A percentile compares a stretch with the other conserved stretches of the same genome.
phyloP scores from a whole-genome alignment of 352 stramenopile genomes.

The Phytophthora capsici region DNA sequence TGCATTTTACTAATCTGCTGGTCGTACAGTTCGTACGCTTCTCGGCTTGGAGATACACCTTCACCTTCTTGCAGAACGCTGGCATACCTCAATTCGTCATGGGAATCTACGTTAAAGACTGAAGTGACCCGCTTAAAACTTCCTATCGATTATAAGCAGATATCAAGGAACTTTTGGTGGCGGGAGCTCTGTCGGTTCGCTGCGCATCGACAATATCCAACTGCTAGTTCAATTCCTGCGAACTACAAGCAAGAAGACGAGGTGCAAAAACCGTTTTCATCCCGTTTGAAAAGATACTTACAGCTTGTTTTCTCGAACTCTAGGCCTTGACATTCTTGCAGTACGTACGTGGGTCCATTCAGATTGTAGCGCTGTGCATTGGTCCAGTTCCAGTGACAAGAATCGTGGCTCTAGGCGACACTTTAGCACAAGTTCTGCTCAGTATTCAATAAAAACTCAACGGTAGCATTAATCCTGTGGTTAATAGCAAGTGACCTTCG shows the following conservation, averaged over 20 bases:
- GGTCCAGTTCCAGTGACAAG: slow-evolving; percentile 27
- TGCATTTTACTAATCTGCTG: neutral
- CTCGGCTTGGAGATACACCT: slow-evolving; percentile 28
- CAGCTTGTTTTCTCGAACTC: neutral
- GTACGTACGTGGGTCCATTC: slow-evolving; percentile 35
- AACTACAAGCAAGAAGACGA: slow-evolving; percentile 58
- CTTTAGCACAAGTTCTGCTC: slow-evolving; percentile 25
- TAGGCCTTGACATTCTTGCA: slow-evolving; percentile 45
- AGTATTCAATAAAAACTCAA: slow-evolving; percentile 29
- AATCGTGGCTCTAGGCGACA: slow-evolving; percentile 30
- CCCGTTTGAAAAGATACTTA: neutral
- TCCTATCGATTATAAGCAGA: slow-evolving; percentile 2
- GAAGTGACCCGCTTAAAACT: slow-evolving; percentile 16
- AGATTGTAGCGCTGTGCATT: slow-evolving; percentile 41
- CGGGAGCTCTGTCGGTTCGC: slow-evolving; percentile 40
- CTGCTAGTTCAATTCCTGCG: neutral
- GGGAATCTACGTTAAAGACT: slow-evolving; percentile 15
- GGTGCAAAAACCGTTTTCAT: slow-evolving; percentile 12
- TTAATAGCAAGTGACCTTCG: slow-evolving; percentile 14
- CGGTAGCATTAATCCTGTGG: slow-evolving; percentile 5
- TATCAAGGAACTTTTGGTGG: slow-evolving; percentile 31
- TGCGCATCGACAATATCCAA: slow-evolving; percentile 21
- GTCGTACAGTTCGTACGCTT: slow-evolving; percentile 37
- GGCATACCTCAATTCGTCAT: slow-evolving; percentile 38
- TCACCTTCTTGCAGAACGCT: slow-evolving; percentile 46